Percentiles rank a stretch among this genome's conserved stretches.
Conservation (phyloP, 1,284 basidiomycete species). For the Papiliotrema flavescens region DNA sequence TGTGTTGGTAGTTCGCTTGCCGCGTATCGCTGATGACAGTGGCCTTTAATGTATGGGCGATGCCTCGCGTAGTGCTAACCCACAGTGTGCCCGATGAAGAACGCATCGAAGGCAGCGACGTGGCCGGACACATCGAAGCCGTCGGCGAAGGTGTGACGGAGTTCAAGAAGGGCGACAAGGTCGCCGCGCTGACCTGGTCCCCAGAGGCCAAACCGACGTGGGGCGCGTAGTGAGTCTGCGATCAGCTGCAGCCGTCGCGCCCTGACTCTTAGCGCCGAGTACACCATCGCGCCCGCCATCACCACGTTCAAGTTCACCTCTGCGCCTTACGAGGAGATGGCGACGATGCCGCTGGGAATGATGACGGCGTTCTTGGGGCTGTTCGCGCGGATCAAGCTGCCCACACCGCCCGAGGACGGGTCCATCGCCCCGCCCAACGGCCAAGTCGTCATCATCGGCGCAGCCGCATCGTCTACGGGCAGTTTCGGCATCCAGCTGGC, state of each 20-base stretch:
- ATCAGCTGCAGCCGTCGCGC: not conserved
- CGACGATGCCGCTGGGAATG: not conserved
- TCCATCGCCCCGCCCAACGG: not conserved
- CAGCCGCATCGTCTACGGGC: not conserved
- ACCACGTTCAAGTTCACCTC: not conserved
- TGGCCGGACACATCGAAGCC: too few species aligned
- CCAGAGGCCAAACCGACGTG: too few species aligned
- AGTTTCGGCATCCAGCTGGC: not conserved
- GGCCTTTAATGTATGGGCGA: too few species aligned
- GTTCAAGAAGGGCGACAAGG: too few species aligned
- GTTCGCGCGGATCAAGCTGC: not conserved
- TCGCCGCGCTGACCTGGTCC: too few species aligned
- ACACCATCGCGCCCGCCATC: not conserved
- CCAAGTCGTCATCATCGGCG: not conserved
- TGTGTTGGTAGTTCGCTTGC: not conserved
- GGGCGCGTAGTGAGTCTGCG: not conserved
- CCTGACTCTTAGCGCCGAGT: not conserved
- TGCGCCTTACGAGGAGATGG: not conserved
- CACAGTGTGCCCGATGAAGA: too few species aligned
- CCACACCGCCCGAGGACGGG: not conserved
- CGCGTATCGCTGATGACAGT: not conserved
- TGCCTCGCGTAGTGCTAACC: too few species aligned
- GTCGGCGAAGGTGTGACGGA: too few species aligned
- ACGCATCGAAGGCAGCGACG: too few species aligned
- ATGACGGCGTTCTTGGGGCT: not conserved